A percentile compares a stretch with the other conserved stretches of the same genome.
phyloP scores from a whole-genome alignment of 768 basidiomycete species.

The Mycena floridula region DNA sequence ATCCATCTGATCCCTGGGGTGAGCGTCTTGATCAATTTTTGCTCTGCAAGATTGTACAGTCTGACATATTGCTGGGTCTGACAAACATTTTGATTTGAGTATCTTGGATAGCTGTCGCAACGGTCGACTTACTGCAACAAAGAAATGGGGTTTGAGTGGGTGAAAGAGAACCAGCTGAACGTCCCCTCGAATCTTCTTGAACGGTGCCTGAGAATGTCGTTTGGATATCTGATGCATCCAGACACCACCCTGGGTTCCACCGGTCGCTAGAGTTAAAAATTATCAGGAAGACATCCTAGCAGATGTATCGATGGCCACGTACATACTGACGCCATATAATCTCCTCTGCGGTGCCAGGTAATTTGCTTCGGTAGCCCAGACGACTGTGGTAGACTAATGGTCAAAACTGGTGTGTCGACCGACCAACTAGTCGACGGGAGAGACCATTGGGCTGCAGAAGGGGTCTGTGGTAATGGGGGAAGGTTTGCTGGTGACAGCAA shows the following conservation, averaged over 20 bases:
- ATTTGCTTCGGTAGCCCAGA: slow-evolving; percentile 77
- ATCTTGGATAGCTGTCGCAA: slow-evolving; percentile 7
- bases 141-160: slow-evolving; percentile 91
- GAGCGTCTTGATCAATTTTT: slow-evolving; percentile 90
- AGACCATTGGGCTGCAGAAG: slow-evolving; percentile 69
- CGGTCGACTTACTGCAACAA: slow-evolving; percentile 75
- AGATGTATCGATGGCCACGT: slow-evolving; percentile 28
- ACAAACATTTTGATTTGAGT: slow-evolving; percentile 8
- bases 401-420: slow-evolving; percentile 52
- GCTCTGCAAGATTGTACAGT: slow-evolving; percentile 90
- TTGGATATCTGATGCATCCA: slow-evolving; percentile 95
- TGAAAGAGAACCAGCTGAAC: slow-evolving; percentile 95
- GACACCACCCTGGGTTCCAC: slow-evolving; percentile 72
- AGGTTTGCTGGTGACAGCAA: slow-evolving; percentile 59
- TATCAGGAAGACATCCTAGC: slow-evolving; percentile 7
- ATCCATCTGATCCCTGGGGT: slow-evolving; percentile 97
- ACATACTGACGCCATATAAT: slow-evolving; percentile 96
- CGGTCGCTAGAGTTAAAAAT: slow-evolving; percentile 37
- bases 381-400: slow-evolving; percentile 52
- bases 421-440: slow-evolving; percentile 42
- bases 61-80: slow-evolving; percentile 97
- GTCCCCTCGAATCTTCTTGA: slow-evolving; percentile 89
- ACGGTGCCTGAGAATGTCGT: slow-evolving; percentile 95
- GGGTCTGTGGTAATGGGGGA: slow-evolving; percentile 46
- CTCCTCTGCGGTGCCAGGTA: slow-evolving; percentile 90